These are phyloP conservation scores for Bryum argenteum DNA, from an alignment of 225 moss, liverwort and hornwort species.

Conservation along the genomic window DNA sequence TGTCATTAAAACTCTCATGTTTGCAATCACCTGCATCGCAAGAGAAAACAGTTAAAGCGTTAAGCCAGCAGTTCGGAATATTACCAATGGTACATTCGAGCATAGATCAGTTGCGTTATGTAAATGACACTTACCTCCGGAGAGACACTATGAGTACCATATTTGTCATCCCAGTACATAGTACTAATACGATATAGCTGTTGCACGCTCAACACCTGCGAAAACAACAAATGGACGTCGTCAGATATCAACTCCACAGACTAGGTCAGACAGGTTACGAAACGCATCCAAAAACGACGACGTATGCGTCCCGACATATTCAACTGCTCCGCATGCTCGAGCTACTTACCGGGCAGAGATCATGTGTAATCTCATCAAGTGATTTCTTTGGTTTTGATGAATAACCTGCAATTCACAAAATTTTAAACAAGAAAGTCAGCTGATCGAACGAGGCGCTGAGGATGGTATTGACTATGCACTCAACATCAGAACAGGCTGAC, in stretches of 20 bases:
- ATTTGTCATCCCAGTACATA: slow-evolving; percentile 99
- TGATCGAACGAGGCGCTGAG: not conserved
- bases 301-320: not conserved
- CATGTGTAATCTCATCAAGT: slow-evolving; percentile 92
- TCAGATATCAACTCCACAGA: slow-evolving; percentile 8
- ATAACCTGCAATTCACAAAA: slow-evolving; percentile 60
- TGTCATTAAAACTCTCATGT: slow-evolving; percentile 95
- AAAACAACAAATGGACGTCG: not conserved
- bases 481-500: not conserved
- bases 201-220: slow-evolving; percentile 90
- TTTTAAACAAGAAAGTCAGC: not conserved
- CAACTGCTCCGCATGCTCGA: not conserved
- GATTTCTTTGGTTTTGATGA: slow-evolving; percentile 96
- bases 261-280: not conserved
- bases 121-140: slow-evolving; percentile 59
- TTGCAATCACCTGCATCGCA: slow-evolving; percentile 74
- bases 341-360: slow-evolving; percentile 82
- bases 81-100: not conserved
- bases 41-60: slow-evolving; percentile 3
- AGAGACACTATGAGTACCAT: slow-evolving; percentile 92
- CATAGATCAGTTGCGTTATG: not conserved
- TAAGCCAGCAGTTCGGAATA: not conserved
- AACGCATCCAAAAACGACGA: not conserved
- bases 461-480: not conserved
- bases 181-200: slow-evolving; percentile 97